Evolutionary conservation across 768 basidiomycete species (phyloP), one percentile per base, ranked within the genome.

Genomic region (Cystobasidium onofrii): DNA sequence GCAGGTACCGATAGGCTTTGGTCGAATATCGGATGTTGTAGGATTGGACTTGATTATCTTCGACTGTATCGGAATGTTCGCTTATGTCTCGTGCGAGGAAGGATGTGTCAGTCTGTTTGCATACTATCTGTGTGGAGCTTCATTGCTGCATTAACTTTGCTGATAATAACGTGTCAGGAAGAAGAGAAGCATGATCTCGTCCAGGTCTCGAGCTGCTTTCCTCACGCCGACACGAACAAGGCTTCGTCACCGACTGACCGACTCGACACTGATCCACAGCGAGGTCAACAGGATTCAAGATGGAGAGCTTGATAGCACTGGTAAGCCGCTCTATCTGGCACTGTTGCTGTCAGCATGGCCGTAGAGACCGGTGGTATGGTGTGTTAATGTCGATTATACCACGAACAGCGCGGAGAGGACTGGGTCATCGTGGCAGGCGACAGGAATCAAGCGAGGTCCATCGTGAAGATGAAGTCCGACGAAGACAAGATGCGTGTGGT

Each of bases 401-500:
- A 3, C 18, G 10, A 50, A 50, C 46, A 50, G 46, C 46, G 46
- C 46, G 60, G 60, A 61, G 36, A 33, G 39, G 63, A 43, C 63
- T 64, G 43, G 25, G 63, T 64, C 34, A 34, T 64, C 15, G 33
- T 64, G 15, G 63, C 63, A 17, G 52, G 65, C 43, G 65, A 67
- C 36, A 67, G 44, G 65, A 67, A 46, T 23, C 29, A 31, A 27
- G 65, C 65, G 65, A 46, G 65, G 65, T 46, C 43, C 44, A 67
- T 67, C 41, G 65, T 67, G 10, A 67, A 93, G 83, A 96, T 98
- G 92, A 96, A 98, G 84, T 81, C 85, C 43, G 92, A 96, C 82
- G 90, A 91, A 83, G 94, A 98, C 85, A 97, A 98, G 84, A 91
- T 95, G 84, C 92, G 93, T 82, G 85, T 86, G 27, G 85, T 99